Evolutionary conservation across 306 rosid species (phyloP), one percentile per base, ranked within the genome.

Genomic region (Gynostemma pentaphyllum): DNA sequence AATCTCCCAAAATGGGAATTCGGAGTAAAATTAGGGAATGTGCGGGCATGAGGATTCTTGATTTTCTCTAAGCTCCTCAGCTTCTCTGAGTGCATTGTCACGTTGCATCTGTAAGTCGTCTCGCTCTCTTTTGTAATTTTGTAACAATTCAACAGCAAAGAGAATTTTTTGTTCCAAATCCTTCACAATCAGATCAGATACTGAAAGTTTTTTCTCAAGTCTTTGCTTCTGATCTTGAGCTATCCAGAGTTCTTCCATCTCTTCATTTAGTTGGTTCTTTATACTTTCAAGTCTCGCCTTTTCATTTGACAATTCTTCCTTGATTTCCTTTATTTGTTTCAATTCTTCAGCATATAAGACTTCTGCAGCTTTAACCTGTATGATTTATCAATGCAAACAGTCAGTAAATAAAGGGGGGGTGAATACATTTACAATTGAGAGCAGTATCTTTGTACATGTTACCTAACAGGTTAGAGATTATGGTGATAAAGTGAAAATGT

Each of bases 11-110:
- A 73, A 73, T 19, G 84, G 74, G 70, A 92, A 82, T 42, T 88
- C 95, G 14, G 80, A 72, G 72, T 78, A 85, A 68, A 75, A 75
- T 62, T 68, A 83, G 16, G 78, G 86, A 16, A 67, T 22, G 7
- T 64, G 70, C 18, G 68, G 12, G 47, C 77, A 59, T 40, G 88
- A 72, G 45, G 71, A 68, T 62, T 84, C 86, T 78, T 74, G 82
- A 64, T 57, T 69, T 76, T 34, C 69, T 75, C 78, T 87, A 52
- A 90, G 70, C 69, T 81, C 88, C 68, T 85, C 90, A 40, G 85
- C 94, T 73, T 87, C 94, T 73, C 55, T 67, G 21, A 87, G 79
- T 15, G 84, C 84, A 68, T 72, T 75, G 66, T 87, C 87, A 15
- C 74, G 80, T 63, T 79, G 87, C 32, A 75, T 64, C 76, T 76